Base-by-base conservation (phyloP, 352 stramenopile species). In the Phytophthora idaei region DNA sequence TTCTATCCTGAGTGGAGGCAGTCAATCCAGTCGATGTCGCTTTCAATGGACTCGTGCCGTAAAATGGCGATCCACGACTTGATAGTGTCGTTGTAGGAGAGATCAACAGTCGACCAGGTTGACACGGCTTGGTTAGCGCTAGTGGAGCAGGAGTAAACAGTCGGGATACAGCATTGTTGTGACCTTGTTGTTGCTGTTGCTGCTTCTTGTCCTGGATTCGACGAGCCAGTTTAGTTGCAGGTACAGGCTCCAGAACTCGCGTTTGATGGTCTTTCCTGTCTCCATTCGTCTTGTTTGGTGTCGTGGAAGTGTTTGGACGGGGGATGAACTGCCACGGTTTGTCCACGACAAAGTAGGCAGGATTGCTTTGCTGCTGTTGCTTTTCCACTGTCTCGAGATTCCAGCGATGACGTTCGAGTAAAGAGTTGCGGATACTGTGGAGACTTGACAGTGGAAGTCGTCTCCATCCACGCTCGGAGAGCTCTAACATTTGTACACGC, bases 381-480 rank as follows among this genome's bases (percentile, higher is more conserved):
- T 72, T 71, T 17, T 73, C 53, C 3, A 72, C 71, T 9, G 69
- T 60, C 12, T 70, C 62, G 3, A 81, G 58, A 47, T 92, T 83
- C 80, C 80, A 92, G 4, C 71, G 74, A 61, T 90, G 79, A 2
- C 84, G 81, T 55, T 89, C 80, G 1, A 90, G 54, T 10, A 92
- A 47, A 0, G 67, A 72, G n/a, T 71, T 78, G 8, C 72, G 74
- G n/a, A 90, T 78, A 39, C 61, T 73, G 3, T 73, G 66, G 11
- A 90, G 50, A 64, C 77, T 87, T 7, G 67, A 61, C 1, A 78
- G 56, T 5, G 71, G 72, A 3, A 93, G 67, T 0, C 84, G 72
- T 10, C 80, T 73, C 84, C 84, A 93, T 0, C 80, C 82, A n/a
- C 75, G 73, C 53, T 91, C 84, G 0, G 78, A 81, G 2, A 93